Evolutionary conservation across 257 asterid genomes (phyloP).

Genomic region (Cynanchum wilfordii): DNA sequence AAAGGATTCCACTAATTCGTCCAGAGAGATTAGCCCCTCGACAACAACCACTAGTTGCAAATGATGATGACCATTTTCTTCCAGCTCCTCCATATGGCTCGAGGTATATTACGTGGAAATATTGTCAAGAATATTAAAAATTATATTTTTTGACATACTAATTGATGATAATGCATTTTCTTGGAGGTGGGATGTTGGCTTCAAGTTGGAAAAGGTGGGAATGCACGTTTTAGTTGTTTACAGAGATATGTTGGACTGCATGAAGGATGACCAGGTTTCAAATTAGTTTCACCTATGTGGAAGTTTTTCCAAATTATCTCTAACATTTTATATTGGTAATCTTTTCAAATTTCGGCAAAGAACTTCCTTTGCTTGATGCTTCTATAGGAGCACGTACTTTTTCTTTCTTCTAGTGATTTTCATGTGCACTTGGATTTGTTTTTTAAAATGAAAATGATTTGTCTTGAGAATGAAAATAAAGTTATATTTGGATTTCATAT

Average conservation of each 20-base stretch:
- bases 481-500: too few relatives aligned
- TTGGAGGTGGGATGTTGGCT: slow-evolving; percentile 75
- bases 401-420: not conserved
- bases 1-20: slow-evolving; percentile 69
- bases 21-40: slow-evolving; percentile 75
- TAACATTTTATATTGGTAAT: not conserved
- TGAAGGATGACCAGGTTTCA: slow-evolving; percentile 30
- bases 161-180: slow-evolving; percentile 7
- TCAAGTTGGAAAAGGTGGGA: slow-evolving; percentile 76
- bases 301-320: not conserved
- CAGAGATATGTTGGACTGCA: slow-evolving; percentile 29
- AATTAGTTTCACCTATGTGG: not conserved
- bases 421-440: not conserved
- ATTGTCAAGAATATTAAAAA: not conserved
- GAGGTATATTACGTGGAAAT: slow-evolving; percentile 32
- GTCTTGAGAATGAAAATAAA: too few relatives aligned
- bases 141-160: not conserved
- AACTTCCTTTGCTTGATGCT: not conserved
- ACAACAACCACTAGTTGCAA: slow-evolving; percentile 43
- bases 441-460: too few relatives aligned
- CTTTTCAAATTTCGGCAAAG: not conserved
- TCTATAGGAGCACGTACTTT: not conserved
- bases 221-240: slow-evolving; percentile 35
- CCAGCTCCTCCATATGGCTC: slow-evolving; percentile 79
- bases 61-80: slow-evolving; percentile 39